Base-by-base conservation (phyloP, 2,329 filamentous ascomycete species). In the Colletotrichum euphorbiae region DNA sequence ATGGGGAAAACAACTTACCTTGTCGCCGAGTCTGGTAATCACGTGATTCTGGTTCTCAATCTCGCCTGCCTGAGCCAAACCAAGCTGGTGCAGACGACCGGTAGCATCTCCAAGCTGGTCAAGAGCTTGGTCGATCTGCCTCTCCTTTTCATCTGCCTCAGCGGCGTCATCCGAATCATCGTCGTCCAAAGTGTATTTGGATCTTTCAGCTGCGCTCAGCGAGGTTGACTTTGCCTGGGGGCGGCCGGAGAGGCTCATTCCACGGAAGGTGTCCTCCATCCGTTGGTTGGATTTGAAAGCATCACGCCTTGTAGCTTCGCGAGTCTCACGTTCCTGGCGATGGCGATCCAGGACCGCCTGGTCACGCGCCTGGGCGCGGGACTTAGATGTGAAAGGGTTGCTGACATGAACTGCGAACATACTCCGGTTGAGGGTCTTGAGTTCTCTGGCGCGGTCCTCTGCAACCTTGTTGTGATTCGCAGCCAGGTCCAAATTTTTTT, bases 321-420 rank as follows among this genome's bases (percentile, higher is more conserved):
- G 87, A 74, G 89, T 84, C 8, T 89, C 89, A 24, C 89, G 84
- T 70, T 94, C 90, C 67, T 84, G 76, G 38, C 90, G 86, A 73
- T 92, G 88, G 65, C 90, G 90, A 51, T 91, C 88, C 74, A 97
- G 82, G 50, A 92, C 86, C 62, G 88, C 84, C 57, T 90, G 84
- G 71, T 96, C 92, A 45, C 88, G 86, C 65, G 87, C 88, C 62
- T 85, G 83, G 31, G 85, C 86, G 50, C 90, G 87, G 72, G 85
- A 87, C 70, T 87, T 89, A 13, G 88, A 89, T 0, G 92, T 96
- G 77, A 97, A 93, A 0, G 91, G 91, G 73, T 93, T 93, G 60
- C 84, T 84, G 28, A 94, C 90, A 74, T 94, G 91, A 21, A 94
- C 87, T 5, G 93, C 92, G 75, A 97, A 97, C 93, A 98, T 97